Evolutionary conservation across 2,329 filamentous ascomycete species (phyloP), one percentile per base, ranked within the genome.

Genomic region (Coniochaeta sp.): DNA sequence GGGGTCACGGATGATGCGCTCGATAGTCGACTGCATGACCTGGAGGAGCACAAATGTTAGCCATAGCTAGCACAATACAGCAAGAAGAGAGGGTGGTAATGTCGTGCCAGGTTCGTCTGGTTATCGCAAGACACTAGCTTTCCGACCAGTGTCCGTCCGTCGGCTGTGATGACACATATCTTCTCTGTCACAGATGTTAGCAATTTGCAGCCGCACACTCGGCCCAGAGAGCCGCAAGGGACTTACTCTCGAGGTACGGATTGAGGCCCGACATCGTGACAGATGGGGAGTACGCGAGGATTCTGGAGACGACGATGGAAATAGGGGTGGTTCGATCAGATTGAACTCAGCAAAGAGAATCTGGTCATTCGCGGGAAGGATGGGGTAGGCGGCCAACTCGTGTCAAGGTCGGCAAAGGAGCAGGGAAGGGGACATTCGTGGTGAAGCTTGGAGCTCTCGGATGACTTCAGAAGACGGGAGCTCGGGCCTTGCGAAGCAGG

Each of bases 111-210:
- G 70, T 99, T 99, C 59, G 94, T 97, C 63, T 87, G 83, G 70
- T 96, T 86, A 69, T 99, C 94, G 65, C 87, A 91, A 45, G 88
- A 89, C 48, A 92, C 76, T 51, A 99, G 82, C 2, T 79, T 91
- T 54, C 94, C 94, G 55, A 89, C 79, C 20, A 92, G 74, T 46
- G 89, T 95, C 61, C 92, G 86, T 49, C 92, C 94, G 71, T 97
- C 94, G 60, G 89, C 87, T 26, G 94, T 97, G 57, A 97, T 81
- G 63, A 97, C 86, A 53, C 91, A 79, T 61, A 97, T 89, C 70
- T 90, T 95, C 72, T 96, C 94, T 96, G 30, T 24, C 10, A 7
- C 6, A 10, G 12, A 7, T 18, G 38, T 42, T 42, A 32, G 27
- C n/a, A 33, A 33, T n/a, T n/a, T n/a, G n/a, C n/a, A n/a, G n/a